A percentile compares a stretch with the other conserved stretches of the same genome.
These are phyloP conservation scores for Oryza nivara DNA, from an alignment of 176 grass and related monocot species.

Conservation along the genomic window DNA sequence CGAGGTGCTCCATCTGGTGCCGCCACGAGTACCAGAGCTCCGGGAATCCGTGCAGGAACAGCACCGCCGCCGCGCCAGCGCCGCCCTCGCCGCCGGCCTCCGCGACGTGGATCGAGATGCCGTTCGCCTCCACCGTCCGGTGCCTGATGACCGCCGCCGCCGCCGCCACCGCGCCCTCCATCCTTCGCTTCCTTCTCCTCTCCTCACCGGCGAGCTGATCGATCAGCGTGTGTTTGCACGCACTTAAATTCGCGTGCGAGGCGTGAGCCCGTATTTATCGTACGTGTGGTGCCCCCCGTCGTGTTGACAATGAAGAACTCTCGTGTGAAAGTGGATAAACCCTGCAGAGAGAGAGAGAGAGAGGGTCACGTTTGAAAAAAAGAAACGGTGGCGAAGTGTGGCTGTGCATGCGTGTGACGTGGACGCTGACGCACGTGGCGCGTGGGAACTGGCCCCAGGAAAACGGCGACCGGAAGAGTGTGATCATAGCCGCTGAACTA, in stretches of 20 bases:
- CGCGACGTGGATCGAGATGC: conserved; percentile 74
- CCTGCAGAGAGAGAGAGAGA: too few relatives aligned
- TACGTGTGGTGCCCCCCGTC: not conserved
- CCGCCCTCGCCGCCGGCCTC: conserved; percentile 50
- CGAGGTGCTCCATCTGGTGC: conserved; percentile 66
- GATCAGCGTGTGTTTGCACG: not conserved
- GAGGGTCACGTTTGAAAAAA: too few relatives aligned
- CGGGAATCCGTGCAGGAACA: conserved; percentile 83
- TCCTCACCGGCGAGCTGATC: not conserved
- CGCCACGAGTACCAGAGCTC: conserved; percentile 97
- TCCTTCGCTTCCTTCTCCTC: not conserved
- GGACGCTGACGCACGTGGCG: not conserved
- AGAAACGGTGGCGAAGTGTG: too few relatives aligned
- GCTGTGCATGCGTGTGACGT: not conserved
- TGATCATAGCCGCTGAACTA: too few relatives aligned
- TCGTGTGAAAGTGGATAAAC: not conserved
- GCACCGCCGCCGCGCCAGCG: conserved; percentile 17
- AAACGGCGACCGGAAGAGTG: too few relatives aligned
- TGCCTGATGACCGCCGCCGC: conserved; percentile 30
- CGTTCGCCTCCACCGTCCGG: conserved; percentile 66
- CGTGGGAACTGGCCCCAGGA: not conserved
- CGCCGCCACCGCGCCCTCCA: conserved; percentile 1
- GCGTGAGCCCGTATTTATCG: not conserved
- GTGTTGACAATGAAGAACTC: not conserved
- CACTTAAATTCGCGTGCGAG: not conserved